These are phyloP conservation scores for Tritrichomonas musculus DNA, from an alignment of 208 protist species.

Conservation along the genomic window DNA sequence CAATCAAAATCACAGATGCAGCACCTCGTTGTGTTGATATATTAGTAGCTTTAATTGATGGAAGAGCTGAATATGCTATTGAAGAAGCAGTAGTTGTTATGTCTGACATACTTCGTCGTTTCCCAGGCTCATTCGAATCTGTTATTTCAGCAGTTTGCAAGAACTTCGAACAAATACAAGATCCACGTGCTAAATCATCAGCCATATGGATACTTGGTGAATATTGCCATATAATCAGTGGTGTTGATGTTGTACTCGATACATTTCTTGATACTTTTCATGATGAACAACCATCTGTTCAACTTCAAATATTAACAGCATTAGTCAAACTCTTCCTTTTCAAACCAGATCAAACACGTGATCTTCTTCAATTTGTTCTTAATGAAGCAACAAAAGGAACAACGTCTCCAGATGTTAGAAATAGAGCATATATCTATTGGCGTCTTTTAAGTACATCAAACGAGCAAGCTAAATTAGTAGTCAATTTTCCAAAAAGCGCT, in stretches of 20 bases:
- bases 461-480: conserved; percentile 74
- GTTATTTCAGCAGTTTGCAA: conserved; percentile 71
- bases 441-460: conserved; percentile 89
- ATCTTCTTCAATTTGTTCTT: conserved; percentile 53
- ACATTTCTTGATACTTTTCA: conserved; percentile 85
- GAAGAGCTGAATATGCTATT: conserved; percentile 78
- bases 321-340: conserved; percentile 95
- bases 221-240: conserved; percentile 43
- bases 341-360: conserved; percentile 48
- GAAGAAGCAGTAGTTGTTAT: conserved; percentile 91
- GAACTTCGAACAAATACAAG: conserved; percentile 76
- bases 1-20: conserved; percentile 87
- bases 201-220: conserved; percentile 97
- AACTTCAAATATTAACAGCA: conserved; percentile 86
- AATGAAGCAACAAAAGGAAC: conserved; percentile 59
- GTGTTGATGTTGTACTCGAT: conserved; percentile 32
- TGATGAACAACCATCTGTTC: conserved; percentile 73
- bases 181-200: conserved; percentile 80
- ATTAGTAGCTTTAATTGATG: conserved; percentile 75
- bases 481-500: conserved; percentile 1
- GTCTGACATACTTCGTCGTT: conserved; percentile 86
- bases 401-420: conserved; percentile 90
- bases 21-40: conserved; percentile 78
- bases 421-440: conserved; percentile 98
- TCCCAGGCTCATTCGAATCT: conserved; percentile 67